These are phyloP conservation scores for Samsoniella hepiali DNA, from an alignment of 2,329 filamentous ascomycete genomes.

Conservation along the genomic window DNA sequence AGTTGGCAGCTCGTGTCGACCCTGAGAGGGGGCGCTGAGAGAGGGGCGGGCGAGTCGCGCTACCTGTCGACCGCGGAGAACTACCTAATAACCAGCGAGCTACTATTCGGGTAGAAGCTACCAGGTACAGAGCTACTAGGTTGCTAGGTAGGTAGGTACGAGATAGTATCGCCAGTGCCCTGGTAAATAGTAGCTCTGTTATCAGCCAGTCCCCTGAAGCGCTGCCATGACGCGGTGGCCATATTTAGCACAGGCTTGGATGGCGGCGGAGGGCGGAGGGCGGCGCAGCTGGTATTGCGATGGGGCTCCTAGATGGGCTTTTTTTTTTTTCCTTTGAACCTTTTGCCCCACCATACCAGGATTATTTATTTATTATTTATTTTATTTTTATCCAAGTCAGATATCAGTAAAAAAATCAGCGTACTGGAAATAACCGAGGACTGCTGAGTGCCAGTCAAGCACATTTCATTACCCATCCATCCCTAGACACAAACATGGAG, in stretches of 20 bases:
- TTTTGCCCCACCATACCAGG: neutral
- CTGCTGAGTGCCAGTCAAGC: too few species aligned
- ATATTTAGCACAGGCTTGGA: neutral
- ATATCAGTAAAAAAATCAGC: neutral
- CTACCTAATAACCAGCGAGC: too few species aligned
- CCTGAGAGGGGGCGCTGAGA: neutral
- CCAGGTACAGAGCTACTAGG: too few species aligned
- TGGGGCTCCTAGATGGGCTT: constrained; percentile 1
- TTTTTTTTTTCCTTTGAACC: neutral
- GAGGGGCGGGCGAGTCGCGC: neutral
- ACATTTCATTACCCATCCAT: too few species aligned
- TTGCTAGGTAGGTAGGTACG: too few species aligned
- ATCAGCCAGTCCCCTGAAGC: neutral
- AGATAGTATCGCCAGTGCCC: too few species aligned
- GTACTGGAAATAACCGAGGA: neutral
- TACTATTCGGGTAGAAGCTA: too few species aligned
- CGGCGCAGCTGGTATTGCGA: constrained; percentile 6
- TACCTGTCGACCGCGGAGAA: too few species aligned
- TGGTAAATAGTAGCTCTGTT: neutral
- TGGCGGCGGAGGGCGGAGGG: neutral
- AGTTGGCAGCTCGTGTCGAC: too few species aligned
- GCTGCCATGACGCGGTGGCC: neutral
- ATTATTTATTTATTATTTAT: too few species aligned
- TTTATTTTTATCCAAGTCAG: too few species aligned
- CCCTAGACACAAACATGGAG: too few species aligned